These are phyloP conservation scores for Suhomyces wounanorum DNA, from an alignment of 1,139 yeast genomes.

Conservation along the genomic window DNA sequence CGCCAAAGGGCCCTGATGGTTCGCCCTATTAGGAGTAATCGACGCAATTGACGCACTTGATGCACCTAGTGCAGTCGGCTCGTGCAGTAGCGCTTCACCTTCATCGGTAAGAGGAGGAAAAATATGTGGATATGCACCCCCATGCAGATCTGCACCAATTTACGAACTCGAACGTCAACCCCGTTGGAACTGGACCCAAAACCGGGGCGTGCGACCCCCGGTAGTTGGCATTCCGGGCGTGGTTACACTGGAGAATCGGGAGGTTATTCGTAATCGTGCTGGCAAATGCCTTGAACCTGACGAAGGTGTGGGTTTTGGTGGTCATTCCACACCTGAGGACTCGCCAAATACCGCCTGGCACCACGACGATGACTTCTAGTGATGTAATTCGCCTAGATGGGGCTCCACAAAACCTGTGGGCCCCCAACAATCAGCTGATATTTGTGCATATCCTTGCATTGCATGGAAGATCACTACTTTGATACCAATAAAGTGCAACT, in stretches of 20 bases:
- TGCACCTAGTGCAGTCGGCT: background rate
- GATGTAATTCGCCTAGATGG: background rate
- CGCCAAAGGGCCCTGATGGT: slow-evolving; percentile 2
- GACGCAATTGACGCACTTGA: too few relatives aligned
- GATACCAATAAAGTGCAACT: background rate
- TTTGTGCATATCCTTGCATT: background rate
- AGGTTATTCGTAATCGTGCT: background rate
- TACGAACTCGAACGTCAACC: background rate
- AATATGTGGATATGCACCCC: background rate
- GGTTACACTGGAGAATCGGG: background rate
- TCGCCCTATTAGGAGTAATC: background rate
- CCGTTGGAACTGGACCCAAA: too few relatives aligned
- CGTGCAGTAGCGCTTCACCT: background rate
- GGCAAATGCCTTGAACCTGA: background rate
- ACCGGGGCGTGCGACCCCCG: background rate
- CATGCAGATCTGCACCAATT: background rate
- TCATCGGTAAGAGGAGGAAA: background rate
- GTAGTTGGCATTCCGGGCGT: background rate
- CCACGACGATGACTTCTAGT: background rate
- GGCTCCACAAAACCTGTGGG: background rate
- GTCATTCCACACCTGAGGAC: background rate
- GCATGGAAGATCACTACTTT: background rate
- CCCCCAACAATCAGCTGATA: background rate
- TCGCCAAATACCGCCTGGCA: background rate
- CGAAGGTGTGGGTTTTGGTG: too few relatives aligned